Percentiles rank a stretch among this genome's conserved stretches.
phyloP scores from a whole-genome alignment of 805 yeast species.

The Metschnikowia vanudenii region DNA sequence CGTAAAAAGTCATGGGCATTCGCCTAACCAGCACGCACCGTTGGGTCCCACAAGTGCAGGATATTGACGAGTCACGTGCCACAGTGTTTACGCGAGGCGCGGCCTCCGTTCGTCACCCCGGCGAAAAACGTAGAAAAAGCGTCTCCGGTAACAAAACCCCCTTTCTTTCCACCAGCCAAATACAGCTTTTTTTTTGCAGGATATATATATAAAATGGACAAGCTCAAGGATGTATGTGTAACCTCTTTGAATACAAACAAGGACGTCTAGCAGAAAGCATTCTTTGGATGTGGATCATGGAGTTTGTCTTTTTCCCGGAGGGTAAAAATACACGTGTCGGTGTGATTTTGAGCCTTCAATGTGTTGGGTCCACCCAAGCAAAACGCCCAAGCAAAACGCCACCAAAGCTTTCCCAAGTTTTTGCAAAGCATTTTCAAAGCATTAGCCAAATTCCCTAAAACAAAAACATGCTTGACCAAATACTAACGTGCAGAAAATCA shows the following conservation, averaged over 20 bases:
- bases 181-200: conserved; percentile 12
- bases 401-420: too few species aligned
- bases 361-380: too few species aligned
- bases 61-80: conserved; percentile 15
- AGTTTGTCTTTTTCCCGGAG: too few species aligned
- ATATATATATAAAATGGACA: conserved; percentile 45
- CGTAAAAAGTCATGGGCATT: too few species aligned
- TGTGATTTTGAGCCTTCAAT: too few species aligned
- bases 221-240: conserved; percentile 55
- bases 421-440: too few species aligned
- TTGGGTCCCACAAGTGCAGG: too few species aligned
- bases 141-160: conserved; percentile 7
- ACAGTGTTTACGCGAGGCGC: conserved; percentile 19
- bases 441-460: too few species aligned
- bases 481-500: conserved; percentile 60
- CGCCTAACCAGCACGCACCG: too few species aligned
- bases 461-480: neutral
- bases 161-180: conserved; percentile 9
- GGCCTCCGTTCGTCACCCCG: neutral
- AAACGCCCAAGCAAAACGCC: too few species aligned
- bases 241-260: neutral
- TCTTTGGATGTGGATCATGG: too few species aligned
- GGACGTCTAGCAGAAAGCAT: too few species aligned
- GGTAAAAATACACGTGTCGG: neutral
- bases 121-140: conserved; percentile 16